Conservation (phyloP, 257 asterid species). For the Salvia rosmarinus region DNA sequence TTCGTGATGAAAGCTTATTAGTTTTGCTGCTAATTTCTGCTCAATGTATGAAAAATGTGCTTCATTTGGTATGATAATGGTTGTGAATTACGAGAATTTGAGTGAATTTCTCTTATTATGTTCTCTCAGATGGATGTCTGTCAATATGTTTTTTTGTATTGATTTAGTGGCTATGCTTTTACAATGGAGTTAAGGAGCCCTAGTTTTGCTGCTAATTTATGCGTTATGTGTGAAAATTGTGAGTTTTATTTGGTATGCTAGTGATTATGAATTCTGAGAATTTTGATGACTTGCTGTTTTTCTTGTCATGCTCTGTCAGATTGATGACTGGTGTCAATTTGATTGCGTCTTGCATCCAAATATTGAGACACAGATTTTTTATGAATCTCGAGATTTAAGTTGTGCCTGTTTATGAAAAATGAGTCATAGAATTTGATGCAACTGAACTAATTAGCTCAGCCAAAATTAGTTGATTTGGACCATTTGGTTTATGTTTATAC, state of each 20-base stretch:
- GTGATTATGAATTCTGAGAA: not conserved
- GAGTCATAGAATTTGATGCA: not conserved
- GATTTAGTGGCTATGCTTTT: not conserved
- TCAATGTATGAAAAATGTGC: not conserved
- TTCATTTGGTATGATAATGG: not conserved
- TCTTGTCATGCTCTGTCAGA: not conserved
- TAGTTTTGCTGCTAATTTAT: not conserved
- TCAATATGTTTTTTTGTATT: not conserved
- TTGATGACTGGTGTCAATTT: not conserved
- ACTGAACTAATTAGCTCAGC: not conserved
- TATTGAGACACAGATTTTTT: not conserved
- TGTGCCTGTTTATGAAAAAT: not conserved
- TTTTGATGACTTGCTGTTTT: not conserved
- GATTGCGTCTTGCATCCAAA: not conserved
- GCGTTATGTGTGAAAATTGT: not conserved
- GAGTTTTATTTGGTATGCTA: not conserved
- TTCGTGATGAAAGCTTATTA: not conserved
- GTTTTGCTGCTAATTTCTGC: constrained; percentile 2
- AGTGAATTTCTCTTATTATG: not conserved
- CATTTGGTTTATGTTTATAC: not conserved
- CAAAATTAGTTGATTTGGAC: not conserved
- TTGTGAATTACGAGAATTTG: not conserved
- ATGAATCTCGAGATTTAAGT: constrained; percentile 1
- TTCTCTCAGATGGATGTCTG: not conserved
- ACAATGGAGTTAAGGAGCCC: not conserved